phyloP scores from a whole-genome alignment of 202 grass and related monocot species.

The Digitaria exilis region DNA sequence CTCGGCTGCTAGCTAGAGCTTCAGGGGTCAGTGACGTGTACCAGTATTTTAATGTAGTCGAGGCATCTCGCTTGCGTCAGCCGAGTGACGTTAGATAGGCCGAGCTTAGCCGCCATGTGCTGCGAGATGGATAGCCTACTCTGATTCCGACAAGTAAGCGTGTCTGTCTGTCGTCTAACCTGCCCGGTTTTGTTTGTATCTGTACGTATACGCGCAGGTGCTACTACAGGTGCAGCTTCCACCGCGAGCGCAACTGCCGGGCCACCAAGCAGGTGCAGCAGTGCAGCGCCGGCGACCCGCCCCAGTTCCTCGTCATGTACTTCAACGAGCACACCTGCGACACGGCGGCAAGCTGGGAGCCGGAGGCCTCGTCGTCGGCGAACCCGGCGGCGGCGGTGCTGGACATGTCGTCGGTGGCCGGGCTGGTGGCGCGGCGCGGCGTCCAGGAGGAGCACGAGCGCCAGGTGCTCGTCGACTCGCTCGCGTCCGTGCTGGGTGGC shows the following conservation, averaged over 20 bases:
- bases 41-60: background rate
- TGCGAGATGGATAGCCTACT: background rate
- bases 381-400: background rate
- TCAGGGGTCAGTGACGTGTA: no score
- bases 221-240: constrained; percentile 74
- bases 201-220: constrained; percentile 50
- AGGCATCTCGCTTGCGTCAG: constrained; percentile 28
- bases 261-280: constrained; percentile 67
- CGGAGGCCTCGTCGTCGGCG: background rate
- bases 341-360: background rate
- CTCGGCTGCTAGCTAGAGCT: no score
- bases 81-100: background rate
- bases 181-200: background rate
- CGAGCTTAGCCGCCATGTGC: constrained; percentile 4
- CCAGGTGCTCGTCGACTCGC: constrained; percentile 45
- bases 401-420: background rate
- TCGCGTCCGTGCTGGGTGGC: constrained; percentile 45
- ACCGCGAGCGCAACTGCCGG: constrained; percentile 48
- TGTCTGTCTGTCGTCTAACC: background rate
- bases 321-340: constrained; percentile 70
- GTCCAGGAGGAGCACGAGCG: constrained; percentile 44
- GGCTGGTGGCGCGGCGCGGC: background rate
- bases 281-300: constrained; percentile 32
- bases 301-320: constrained; percentile 52
- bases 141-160: constrained; percentile 21